Conservation (phyloP, 345 rosid genomes). For the Acer negundo region DNA sequence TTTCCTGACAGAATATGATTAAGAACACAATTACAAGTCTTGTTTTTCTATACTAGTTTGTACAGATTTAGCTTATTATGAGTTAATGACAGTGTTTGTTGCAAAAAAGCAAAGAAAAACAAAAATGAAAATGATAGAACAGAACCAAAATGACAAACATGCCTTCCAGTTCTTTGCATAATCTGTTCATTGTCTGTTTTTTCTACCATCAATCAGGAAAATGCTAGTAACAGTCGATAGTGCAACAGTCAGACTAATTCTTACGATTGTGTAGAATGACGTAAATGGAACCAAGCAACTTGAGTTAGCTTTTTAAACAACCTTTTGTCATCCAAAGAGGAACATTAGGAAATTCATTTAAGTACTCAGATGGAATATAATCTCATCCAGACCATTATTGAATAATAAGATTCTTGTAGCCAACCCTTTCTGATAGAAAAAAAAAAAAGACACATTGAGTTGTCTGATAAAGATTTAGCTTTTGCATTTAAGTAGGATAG, state of each 20-base stretch:
- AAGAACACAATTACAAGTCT: not conserved
- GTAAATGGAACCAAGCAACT: not conserved
- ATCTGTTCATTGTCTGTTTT: no score
- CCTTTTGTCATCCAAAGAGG: slow-evolving; percentile 1
- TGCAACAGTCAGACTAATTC: not conserved
- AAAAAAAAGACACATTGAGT: slow-evolving; percentile 3
- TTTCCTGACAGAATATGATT: not conserved
- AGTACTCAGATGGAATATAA: slow-evolving; percentile 8
- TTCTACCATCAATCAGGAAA: no score
- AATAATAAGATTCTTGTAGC: not conserved
- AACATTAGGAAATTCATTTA: not conserved
- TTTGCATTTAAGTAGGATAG: slow-evolving; percentile 20
- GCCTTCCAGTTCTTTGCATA: not conserved
- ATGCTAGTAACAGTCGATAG: no score
- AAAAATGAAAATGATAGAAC: not conserved
- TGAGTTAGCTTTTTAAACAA: not conserved
- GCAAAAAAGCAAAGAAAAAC: not conserved
- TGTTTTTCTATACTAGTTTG: not conserved
- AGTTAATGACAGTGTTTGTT: not conserved
- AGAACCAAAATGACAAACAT: not conserved
- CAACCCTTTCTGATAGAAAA: slow-evolving; percentile 3
- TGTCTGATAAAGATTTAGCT: slow-evolving; percentile 22
- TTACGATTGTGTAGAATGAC: no score
- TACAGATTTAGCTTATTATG: not conserved
- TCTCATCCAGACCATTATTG: not conserved